phyloP scores from a whole-genome alignment of 768 basidiomycete genomes.

The Tylopilus felleus region DNA sequence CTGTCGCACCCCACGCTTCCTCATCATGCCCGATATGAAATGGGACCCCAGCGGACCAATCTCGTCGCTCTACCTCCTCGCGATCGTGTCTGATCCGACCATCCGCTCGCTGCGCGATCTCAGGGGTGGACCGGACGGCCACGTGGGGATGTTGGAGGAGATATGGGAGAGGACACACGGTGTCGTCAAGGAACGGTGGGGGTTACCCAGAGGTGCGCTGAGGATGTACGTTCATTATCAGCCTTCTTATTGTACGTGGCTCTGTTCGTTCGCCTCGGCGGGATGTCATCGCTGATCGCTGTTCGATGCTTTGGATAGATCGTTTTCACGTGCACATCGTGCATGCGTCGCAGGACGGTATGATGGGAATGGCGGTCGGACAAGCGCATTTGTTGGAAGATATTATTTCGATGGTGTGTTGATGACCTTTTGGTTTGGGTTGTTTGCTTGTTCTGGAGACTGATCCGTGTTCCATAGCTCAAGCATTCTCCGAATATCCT shows the following conservation, averaged over 20 bases:
- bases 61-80: constrained; percentile 80
- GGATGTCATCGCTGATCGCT: neutral
- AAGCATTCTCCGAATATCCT: constrained; percentile 43
- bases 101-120: constrained; percentile 81
- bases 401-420: constrained; percentile 74
- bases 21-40: constrained; percentile 94
- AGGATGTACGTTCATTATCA: constrained; percentile 93
- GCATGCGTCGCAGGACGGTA: constrained; percentile 58
- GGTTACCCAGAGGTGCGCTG: constrained; percentile 55
- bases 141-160: constrained; percentile 62
- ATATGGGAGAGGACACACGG: constrained; percentile 56
- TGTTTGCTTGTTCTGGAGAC: neutral
- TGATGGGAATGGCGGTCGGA: constrained; percentile 74
- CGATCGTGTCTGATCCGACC: constrained; percentile 57
- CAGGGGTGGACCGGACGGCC: constrained; percentile 37
- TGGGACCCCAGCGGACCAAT: constrained; percentile 77
- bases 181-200: constrained; percentile 63
- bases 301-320: constrained; percentile 53
- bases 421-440: no score
- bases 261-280: neutral
- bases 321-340: constrained; percentile 95
- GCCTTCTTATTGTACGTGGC: constrained; percentile 81
- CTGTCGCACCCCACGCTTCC: constrained; percentile 57
- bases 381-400: constrained; percentile 94
- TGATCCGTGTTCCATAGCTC: neutral